These are phyloP conservation scores for Sutorius eximius DNA, from an alignment of 1,284 basidiomycete species.

Conservation along the genomic window DNA sequence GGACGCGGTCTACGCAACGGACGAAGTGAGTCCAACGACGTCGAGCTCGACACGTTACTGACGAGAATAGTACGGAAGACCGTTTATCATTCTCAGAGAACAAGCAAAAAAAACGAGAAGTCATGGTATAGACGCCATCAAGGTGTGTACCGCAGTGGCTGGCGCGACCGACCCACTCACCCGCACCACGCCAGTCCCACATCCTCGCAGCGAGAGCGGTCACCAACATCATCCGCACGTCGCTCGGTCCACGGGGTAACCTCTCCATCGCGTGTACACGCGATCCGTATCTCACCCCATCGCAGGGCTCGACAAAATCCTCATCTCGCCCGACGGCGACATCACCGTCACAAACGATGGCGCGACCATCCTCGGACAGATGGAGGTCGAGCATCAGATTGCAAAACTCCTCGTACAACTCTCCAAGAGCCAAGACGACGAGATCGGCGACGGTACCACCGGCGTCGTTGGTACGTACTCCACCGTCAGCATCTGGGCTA, in stretches of 20 bases:
- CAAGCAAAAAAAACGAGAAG: constrained; percentile 93
- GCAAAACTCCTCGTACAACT: constrained; percentile 97
- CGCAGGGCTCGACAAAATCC: constrained; percentile 95
- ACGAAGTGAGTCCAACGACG: constrained; percentile 64
- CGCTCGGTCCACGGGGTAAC: constrained; percentile 88
- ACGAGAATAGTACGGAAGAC: constrained; percentile 78
- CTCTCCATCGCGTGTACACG: constrained; percentile 2
- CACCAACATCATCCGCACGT: constrained; percentile 93
- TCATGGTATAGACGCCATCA: constrained; percentile 96
- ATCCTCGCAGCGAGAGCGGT: constrained; percentile 93
- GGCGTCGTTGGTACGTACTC: constrained; percentile 88
- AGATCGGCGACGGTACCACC: constrained; percentile 99
- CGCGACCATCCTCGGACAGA: constrained; percentile 92
- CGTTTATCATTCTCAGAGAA: constrained; percentile 96
- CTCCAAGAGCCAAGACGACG: constrained; percentile 97
- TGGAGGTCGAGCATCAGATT: constrained; percentile 99
- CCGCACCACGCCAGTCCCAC: constrained; percentile 64
- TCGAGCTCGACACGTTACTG: neutral
- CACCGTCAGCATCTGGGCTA: neutral
- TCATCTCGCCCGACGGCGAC: constrained; percentile 97
- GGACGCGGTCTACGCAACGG: constrained; percentile 83
- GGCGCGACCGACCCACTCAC: neutral
- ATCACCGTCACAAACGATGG: constrained; percentile 99
- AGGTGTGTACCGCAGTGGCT: constrained; percentile 55
- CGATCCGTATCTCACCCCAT: constrained; percentile 6